phyloP scores from a whole-genome alignment of 164 flowering plant species.

The Tetrastigma voinierianum region DNA sequence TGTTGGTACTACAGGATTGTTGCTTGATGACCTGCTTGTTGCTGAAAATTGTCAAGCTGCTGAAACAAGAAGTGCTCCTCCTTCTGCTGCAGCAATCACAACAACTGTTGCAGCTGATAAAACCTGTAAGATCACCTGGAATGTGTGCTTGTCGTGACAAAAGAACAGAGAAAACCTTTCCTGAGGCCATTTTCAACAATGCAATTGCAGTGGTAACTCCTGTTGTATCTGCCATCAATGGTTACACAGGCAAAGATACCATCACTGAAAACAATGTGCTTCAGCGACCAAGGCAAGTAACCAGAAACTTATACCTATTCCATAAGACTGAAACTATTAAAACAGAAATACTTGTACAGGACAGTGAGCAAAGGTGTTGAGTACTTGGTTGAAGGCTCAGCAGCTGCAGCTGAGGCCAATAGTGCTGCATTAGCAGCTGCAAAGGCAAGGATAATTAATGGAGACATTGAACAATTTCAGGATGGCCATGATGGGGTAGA shows the following conservation, averaged over 20 bases:
- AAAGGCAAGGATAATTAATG: slow-evolving; percentile 90
- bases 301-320: neutral
- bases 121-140: slow-evolving; percentile 58
- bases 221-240: slow-evolving; percentile 91
- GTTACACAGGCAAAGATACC: slow-evolving; percentile 88
- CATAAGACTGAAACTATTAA: no score
- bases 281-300: slow-evolving; percentile 66
- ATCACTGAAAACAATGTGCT: slow-evolving; percentile 90
- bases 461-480: slow-evolving; percentile 72
- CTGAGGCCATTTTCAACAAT: slow-evolving; percentile 73
- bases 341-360: slow-evolving; percentile 36
- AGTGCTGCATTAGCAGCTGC: slow-evolving; percentile 95
- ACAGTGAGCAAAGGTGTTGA: slow-evolving; percentile 88
- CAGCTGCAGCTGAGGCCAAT: slow-evolving; percentile 98
- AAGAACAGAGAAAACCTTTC: slow-evolving; percentile 43
- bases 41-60: slow-evolving; percentile 97
- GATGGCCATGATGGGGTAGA: slow-evolving; percentile 91
- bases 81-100: slow-evolving; percentile 78
- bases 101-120: slow-evolving; percentile 72
- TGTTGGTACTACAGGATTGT: slow-evolving; percentile 49
- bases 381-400: slow-evolving; percentile 94
- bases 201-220: slow-evolving; percentile 88
- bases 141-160: slow-evolving; percentile 74
- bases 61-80: slow-evolving; percentile 91
- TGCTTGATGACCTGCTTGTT: slow-evolving; percentile 92